Percentiles rank a stretch among this genome's conserved stretches.
phyloP scores from a whole-genome alignment of 495 filamentous ascomycete genomes.

The Saxispiralis lemnorum region DNA sequence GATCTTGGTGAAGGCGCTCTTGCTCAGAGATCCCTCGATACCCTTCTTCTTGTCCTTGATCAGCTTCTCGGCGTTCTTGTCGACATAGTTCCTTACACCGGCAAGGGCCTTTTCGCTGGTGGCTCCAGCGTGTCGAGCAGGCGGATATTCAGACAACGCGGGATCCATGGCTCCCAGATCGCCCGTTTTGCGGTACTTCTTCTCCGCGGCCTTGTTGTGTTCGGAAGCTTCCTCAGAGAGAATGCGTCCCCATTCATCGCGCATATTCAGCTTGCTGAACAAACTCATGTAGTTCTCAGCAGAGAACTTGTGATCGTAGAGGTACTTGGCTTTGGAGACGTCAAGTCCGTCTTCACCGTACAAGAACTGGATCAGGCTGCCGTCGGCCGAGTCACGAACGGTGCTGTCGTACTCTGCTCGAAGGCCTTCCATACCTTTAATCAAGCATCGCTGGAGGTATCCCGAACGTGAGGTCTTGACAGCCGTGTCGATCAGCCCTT shows the following conservation, averaged over 20 bases:
- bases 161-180: slow-evolving; percentile 57
- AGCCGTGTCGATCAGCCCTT: slow-evolving; percentile 97
- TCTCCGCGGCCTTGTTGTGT: slow-evolving; percentile 61
- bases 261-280: slow-evolving; percentile 34
- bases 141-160: slow-evolving; percentile 52
- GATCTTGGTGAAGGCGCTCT: slow-evolving; percentile 63
- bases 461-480: slow-evolving; percentile 96
- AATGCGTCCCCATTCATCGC: slow-evolving; percentile 32
- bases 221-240: slow-evolving; percentile 32
- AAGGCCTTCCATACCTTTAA: slow-evolving; percentile 97
- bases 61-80: slow-evolving; percentile 54
- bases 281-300: slow-evolving; percentile 54
- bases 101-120: slow-evolving; percentile 75
- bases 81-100: slow-evolving; percentile 52
- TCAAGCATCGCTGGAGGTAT: slow-evolving; percentile 91
- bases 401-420: slow-evolving; percentile 83
- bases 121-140: slow-evolving; percentile 59
- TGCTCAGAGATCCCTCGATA: slow-evolving; percentile 33
- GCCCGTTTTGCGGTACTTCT: slow-evolving; percentile 53
- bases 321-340: slow-evolving; percentile 81
- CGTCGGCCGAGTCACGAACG: slow-evolving; percentile 72
- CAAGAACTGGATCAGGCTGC: slow-evolving; percentile 81
- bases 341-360: slow-evolving; percentile 95
- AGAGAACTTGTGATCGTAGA: slow-evolving; percentile 78
- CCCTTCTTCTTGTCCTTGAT: slow-evolving; percentile 61